Evolutionary conservation across 1,284 basidiomycete species (phyloP).

Genomic region (Ceratobasidium sp.): DNA sequence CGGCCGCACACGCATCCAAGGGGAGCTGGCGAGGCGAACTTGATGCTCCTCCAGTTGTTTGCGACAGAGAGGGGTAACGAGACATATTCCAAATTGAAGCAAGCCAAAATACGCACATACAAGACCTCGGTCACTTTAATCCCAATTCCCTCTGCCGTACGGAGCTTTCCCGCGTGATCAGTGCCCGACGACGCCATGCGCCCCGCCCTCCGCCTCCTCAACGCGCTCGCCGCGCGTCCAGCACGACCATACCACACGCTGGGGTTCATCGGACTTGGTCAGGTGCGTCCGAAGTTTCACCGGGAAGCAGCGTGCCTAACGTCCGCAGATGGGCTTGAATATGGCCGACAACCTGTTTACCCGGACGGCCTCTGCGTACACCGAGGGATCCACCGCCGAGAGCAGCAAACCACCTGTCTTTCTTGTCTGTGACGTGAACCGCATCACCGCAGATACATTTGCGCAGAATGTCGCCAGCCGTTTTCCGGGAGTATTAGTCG

Average conservation of each 20-base stretch:
- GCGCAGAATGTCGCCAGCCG: slow-evolving; percentile 63
- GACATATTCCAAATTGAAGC: too few species aligned
- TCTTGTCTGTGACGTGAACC: slow-evolving; percentile 79
- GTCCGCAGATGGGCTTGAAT: slow-evolving; percentile 75
- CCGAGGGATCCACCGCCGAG: slow-evolving; percentile 33
- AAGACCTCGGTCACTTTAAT: too few species aligned
- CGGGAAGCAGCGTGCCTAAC: neutral
- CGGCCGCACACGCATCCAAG: slow-evolving; percentile 5
- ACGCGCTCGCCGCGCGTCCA: neutral
- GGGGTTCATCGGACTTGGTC: slow-evolving; percentile 81
- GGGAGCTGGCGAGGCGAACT: neutral
- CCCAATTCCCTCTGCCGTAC: neutral
- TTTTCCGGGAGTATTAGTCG: slow-evolving; percentile 68
- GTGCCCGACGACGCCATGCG: slow-evolving; percentile 23
- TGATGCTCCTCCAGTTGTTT: too few species aligned
- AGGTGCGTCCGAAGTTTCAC: slow-evolving; percentile 32
- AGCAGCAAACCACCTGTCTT: slow-evolving; percentile 57
- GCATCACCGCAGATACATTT: slow-evolving; percentile 69
- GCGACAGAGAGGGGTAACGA: too few species aligned
- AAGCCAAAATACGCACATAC: too few species aligned
- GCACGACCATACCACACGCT: slow-evolving; percentile 62
- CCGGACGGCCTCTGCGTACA: slow-evolving; percentile 48
- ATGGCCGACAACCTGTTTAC: slow-evolving; percentile 79
- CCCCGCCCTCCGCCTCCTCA: slow-evolving; percentile 3
- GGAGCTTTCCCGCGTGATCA: slow-evolving; percentile 26